Evolutionary conservation across 164 flowering plant genomes (phyloP).

Genomic region (Litsea cubeba): DNA sequence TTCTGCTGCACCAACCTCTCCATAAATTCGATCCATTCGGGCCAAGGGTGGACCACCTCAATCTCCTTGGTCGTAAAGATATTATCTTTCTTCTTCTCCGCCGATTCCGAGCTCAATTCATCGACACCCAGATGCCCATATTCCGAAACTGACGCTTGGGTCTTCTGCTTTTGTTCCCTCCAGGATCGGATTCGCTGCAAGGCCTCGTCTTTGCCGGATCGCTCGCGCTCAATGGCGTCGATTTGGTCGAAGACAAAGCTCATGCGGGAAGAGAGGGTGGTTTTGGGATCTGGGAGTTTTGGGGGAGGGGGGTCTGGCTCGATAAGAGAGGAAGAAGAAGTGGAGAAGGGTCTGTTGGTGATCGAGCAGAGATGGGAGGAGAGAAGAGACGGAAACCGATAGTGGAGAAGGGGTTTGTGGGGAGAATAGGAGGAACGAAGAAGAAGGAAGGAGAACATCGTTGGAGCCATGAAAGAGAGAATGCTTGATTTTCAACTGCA

Average conservation of each 20-base stretch:
- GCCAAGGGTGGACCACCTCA: constrained; percentile 95
- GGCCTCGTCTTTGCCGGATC: constrained; percentile 62
- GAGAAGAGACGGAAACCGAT: constrained; percentile 6
- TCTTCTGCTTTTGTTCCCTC: constrained; percentile 55
- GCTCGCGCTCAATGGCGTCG: constrained; percentile 69
- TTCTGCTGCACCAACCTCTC: constrained; percentile 88
- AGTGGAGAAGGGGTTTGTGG: constrained; percentile 8
- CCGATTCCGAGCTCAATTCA: constrained; percentile 5
- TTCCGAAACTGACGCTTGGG: constrained; percentile 9
- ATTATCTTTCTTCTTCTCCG: constrained; percentile 16
- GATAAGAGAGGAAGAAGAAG: constrained; percentile 17
- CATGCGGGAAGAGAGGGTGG: constrained; percentile 73
- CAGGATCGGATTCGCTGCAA: constrained; percentile 79
- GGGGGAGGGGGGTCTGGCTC: constrained; percentile 13
- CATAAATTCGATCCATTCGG: constrained; percentile 91
- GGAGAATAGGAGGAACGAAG: constrained; percentile 20
- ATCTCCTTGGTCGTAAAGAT: constrained; percentile 34
- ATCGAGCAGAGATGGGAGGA: background rate
- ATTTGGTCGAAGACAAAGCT: constrained; percentile 96
- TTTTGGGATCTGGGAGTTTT: constrained; percentile 21
- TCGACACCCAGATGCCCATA: background rate
- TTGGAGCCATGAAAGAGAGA: constrained; percentile 22
- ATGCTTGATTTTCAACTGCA: too few species aligned
- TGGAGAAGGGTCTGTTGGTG: constrained; percentile 23
- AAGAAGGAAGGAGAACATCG: constrained; percentile 25